phyloP scores from a whole-genome alignment of 2,329 filamentous ascomycete genomes.

The Fusarium devonianum region DNA sequence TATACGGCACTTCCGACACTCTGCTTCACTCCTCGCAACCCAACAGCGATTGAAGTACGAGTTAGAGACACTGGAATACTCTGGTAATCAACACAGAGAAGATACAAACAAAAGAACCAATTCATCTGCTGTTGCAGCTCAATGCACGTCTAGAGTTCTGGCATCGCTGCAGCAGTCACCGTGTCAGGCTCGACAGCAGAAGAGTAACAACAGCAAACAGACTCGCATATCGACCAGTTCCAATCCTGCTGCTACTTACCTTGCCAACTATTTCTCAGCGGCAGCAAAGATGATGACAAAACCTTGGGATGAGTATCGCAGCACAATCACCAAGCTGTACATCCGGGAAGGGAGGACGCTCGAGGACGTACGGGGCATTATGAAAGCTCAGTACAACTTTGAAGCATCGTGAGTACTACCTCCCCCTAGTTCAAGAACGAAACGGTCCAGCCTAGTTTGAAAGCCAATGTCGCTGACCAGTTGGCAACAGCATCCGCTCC shows the following conservation, averaged over 20 bases:
- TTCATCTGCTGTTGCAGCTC: constrained; percentile 3
- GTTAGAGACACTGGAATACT: neutral
- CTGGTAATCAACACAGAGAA: neutral
- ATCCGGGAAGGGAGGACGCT: constrained; percentile 50
- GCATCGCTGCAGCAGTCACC: constrained; percentile 30
- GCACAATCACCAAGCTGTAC: constrained; percentile 51
- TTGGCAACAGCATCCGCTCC: constrained; percentile 47
- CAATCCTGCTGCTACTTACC: neutral
- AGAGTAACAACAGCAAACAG: constrained; percentile 5
- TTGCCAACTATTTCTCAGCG: neutral
- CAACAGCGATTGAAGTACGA: neutral
- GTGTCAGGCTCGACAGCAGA: constrained; percentile 29
- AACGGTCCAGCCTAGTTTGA: no score
- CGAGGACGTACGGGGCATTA: constrained; percentile 50
- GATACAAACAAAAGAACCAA: neutral
- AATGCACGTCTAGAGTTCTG: constrained; percentile 23
- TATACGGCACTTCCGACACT: constrained; percentile 29
- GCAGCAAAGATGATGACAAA: constrained; percentile 51
- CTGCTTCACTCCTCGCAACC: neutral
- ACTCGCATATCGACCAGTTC: neutral
- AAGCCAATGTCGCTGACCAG: constrained; percentile 5
- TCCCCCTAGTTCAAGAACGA: neutral
- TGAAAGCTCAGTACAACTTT: constrained; percentile 51
- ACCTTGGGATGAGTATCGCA: constrained; percentile 50
- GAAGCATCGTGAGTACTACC: constrained; percentile 49